Base-by-base conservation (phyloP, 352 stramenopile genomes). In the Blastocystis sp. region DNA sequence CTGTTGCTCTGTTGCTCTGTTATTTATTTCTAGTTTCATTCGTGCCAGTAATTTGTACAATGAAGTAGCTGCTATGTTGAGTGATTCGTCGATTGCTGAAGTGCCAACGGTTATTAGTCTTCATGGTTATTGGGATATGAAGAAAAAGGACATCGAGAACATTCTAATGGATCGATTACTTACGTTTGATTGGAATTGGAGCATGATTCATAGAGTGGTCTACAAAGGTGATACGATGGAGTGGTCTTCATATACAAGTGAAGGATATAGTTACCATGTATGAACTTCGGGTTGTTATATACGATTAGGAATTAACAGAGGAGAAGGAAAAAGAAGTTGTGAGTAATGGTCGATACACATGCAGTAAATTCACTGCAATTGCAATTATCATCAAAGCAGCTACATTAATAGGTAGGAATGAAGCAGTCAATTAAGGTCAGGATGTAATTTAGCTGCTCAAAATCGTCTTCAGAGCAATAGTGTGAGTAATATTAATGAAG, bases 281-380 rank as follows among this genome's bases (percentile, higher is more conserved):
- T 9, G 13, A 7, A 13, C 30, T 27, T 7, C 22, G 7, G 5
- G 42, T n/a, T 22, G 27, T 37, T 53, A 11, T 44, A 30, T 24
- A 40, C 11, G 22, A 9, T 48, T 66, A 84, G 73, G 73, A 62
- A 64, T 37, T 84, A 24, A 84, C 73, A 11, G 73, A 84, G 53
- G 73, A 84, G 48, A 84, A 84, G 53, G 73, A 84, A 30, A 66
- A 33, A 57, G 73, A 84, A n/a, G 17, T 84, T 54, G 73, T 84
- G 27, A 51, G 30, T 30, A 84, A 84, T 44, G 48, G 73, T 17
- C 51, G 22, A n/a, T 84, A 40, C 17, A 66, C 27, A n/a, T 84
- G 73, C 51, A 84, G 73, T 51, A 84, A 84, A 27, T 84, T 48
- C 51, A 66, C 73, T 24, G 73, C 53, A 35, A 84, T 84, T 42